A percentile compares a stretch with the other conserved stretches of the same genome.
Conservation (phyloP, 2,329 filamentous ascomycete species). For the Lasiodiplodia citricola region DNA sequence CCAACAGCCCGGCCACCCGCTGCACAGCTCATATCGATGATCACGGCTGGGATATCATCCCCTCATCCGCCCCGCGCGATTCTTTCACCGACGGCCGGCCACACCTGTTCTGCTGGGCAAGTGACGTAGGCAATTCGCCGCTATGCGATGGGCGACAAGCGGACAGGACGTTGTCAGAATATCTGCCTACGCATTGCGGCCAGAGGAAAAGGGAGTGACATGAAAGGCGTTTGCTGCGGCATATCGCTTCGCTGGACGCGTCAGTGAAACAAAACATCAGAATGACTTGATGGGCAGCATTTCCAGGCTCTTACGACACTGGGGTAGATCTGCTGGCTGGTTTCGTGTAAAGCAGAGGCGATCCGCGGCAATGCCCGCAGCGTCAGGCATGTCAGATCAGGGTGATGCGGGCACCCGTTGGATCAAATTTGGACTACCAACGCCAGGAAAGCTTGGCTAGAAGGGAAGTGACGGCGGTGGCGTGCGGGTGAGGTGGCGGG, state of each 20-base stretch:
- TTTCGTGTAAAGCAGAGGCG: background rate
- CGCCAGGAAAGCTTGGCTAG: constrained; percentile 12
- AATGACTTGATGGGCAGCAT: background rate
- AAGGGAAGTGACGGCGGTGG: background rate
- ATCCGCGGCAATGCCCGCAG: background rate
- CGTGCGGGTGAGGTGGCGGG: background rate
- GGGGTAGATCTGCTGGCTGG: background rate
- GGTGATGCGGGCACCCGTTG: constrained; percentile 1
- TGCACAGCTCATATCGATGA: background rate
- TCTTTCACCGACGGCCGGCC: background rate
- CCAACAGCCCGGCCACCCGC: constrained; percentile 12
- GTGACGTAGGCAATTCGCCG: background rate
- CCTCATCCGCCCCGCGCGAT: background rate
- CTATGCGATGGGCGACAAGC: background rate
- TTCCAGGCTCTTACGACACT: background rate
- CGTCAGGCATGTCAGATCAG: background rate
- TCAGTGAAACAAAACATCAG: background rate
- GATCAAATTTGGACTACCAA: constrained; percentile 7
- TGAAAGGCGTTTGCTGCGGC: constrained; percentile 9
- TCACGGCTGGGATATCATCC: background rate
- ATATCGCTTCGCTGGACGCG: background rate
- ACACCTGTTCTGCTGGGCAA: background rate
- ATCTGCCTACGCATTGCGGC: background rate
- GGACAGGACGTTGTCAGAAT: background rate
- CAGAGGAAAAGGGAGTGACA: background rate